Evolutionary conservation across 352 stramenopile species (phyloP), one percentile per base, ranked within the genome.

Genomic region (Pythium insidiosum): DNA sequence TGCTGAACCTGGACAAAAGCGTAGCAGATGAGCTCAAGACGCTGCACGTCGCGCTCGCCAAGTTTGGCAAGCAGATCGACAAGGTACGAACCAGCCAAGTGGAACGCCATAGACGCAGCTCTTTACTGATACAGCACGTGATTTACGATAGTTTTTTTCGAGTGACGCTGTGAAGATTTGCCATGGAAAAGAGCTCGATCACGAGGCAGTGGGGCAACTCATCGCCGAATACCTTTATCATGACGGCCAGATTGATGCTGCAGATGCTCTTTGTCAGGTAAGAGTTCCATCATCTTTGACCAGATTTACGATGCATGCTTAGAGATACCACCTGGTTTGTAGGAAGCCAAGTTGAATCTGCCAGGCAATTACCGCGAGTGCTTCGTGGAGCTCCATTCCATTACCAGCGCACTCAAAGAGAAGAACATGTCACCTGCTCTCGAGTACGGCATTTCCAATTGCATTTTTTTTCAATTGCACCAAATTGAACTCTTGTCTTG

Each of bases 211-310:
- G 38, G 79, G 64, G 21, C 69, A 70, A 29, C 44, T 89, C 33
- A 70, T 89, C 20, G 72, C 61, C 10, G 76, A 89, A 37, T 84
- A 89, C 61, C 63, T 89, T 6, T 89, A 89, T 33, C 76, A 87
- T 18, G 71, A 89, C 29, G 76, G 76, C 1, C 76, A 89, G 48
- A 81, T 89, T 30, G 65, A 83, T 10, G 76, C 72, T 3, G 76
- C 73, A 1, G 76, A 89, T 50, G 51, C 63, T 7, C 63, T 89
- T 48, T 88, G 76, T 65, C 68, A 77, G 48, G 76, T 86, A 34
- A 11, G 29, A 33, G 7, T 13, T 52, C n/a, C 21, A 37, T 30
- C 11, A 38, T 13, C 22, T 42, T 7, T 16, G 21, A 22, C 16
- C 16, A 31, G 7, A 16, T 33, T 18, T 2, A 53, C 18, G 13